Evolutionary conservation across 805 yeast genomes (phyloP).

Genomic region (Saturnispora halmiae): DNA sequence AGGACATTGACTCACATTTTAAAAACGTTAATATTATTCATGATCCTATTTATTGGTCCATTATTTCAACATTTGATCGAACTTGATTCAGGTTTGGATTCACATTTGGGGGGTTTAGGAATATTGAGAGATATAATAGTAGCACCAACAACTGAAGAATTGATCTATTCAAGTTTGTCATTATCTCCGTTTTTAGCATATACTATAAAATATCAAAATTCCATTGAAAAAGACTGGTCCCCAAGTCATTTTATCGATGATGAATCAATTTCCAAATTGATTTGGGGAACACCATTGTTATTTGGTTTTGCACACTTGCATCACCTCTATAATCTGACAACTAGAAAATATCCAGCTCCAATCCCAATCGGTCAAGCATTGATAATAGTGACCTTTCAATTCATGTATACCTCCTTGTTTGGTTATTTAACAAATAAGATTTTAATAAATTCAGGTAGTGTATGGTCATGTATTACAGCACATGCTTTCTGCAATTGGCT

Average conservation of each 20-base stretch:
- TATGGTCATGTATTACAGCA: conserved; percentile 48
- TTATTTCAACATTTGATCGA: conserved; percentile 1
- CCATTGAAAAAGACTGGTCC: not conserved
- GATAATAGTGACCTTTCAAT: conserved; percentile 39
- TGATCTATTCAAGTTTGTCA: conserved; percentile 47
- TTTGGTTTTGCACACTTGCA: conserved; percentile 78
- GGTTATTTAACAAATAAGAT: conserved; percentile 57
- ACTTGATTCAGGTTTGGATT: conserved; percentile 3
- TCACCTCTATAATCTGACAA: conserved; percentile 49
- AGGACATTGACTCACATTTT: not conserved
- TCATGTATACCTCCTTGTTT: conserved; percentile 57
- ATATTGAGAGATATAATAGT: conserved; percentile 45
- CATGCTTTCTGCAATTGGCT: conserved; percentile 63
- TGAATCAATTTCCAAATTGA: conserved; percentile 16
- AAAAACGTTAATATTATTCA: conserved; percentile 16
- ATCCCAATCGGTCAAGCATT: conserved; percentile 27
- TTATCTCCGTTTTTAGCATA: conserved; percentile 14
- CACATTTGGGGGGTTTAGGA: conserved; percentile 4
- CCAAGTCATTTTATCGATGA: conserved; percentile 6
- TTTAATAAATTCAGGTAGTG: conserved; percentile 41
- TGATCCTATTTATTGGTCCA: conserved; percentile 31
- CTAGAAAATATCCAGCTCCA: conserved; percentile 19
- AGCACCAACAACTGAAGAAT: conserved; percentile 76
- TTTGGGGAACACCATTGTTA: conserved; percentile 43
- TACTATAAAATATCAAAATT: not conserved